Base-by-base conservation (phyloP, 352 stramenopile species). In the Pythium brassicae region DNA sequence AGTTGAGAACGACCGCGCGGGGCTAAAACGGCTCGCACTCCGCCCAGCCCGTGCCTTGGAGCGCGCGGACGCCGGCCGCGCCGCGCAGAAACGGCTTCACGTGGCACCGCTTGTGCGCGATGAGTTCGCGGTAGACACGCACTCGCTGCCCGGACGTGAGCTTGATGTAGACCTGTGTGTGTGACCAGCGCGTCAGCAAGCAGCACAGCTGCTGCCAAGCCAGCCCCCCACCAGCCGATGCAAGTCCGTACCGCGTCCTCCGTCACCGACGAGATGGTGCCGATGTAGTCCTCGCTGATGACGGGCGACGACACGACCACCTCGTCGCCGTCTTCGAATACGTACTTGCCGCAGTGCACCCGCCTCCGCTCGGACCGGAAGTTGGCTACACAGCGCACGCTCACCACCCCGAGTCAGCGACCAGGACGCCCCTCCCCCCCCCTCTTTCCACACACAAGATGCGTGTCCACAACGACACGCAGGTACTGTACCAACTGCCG, bases 271-370 rank as follows among this genome's bases (percentile, higher is more conserved):
- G 72, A 80, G 58, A 94, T 88, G 22, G 69, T 83, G 53, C 83
- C 83, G n/a, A 83, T 76, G 64, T 88, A 94, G 37, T 89, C 66
- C 59, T 89, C 74, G 27, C 84, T 65, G 37, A 87, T 65, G 17
- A 90, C 58, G 1, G 79, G 73, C 46, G 82, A 81, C 9, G 70
- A 79, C 50, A 92, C 57, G 10, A 84, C 69, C 27, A 92, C 78
- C 55, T 94, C 83, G 46, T 94, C 83, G 39, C 83, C 83, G 42
- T 94, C 81, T 57, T 92, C 78, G 57, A 90, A 88, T 9, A 90
- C 63, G 55, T 88, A 83, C 59, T 87, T 83, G 55, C 76, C 82
- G 34, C 76, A 89, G 42, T 74, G 55, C 56, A 94, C 55, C 43
- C 73, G 68, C 55, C 78, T 78, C 49, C 75, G 76, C 35, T 84